Base-by-base conservation (phyloP, 768 basidiomycete species). In the Solioccasus polychromus region DNA sequence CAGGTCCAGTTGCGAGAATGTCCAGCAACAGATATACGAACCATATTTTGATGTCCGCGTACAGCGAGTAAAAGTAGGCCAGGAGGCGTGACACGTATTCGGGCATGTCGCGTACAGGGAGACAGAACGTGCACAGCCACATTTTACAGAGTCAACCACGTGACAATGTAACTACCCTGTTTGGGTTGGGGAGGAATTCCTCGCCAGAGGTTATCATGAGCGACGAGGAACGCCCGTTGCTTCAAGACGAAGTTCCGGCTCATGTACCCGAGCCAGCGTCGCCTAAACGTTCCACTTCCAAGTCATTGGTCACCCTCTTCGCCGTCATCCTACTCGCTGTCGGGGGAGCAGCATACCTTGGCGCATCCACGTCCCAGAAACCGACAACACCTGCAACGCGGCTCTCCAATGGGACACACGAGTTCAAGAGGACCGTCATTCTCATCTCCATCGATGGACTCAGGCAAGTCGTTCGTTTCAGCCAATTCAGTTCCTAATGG, bases 381-480 rank as follows among this genome's bases (percentile, higher is more conserved):
- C 53, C 49, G 8, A 32, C 35, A 2, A 45, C 42, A 10, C 29
- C 46, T 17, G 8, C 45, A 4, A 60, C 63, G 22, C 57, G 82
- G 43, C 69, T 76, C 44, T 87, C 80, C 3, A 94, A 93, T 57
- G 91, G 91, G 25, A 93, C 91, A 2, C 85, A 92, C 53, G 74
- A 80, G 34, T 93, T 84, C 68, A 85, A 77, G 67, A 76, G 80
- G 52, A 93, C 89, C 0, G 88, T 91, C 8, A 61, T 94, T 17
- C 76, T 94, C 44, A 80, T 94, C 4, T 92, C 90, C 23, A 88
- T 94, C 28, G 92, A 94, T 58, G 92, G 92, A 0, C 67, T 94
- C 26, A 74, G 88, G 88, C 83, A 55, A 70, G 65, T 53, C 39
- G 11, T 35, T 34, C 19, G 19, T 34, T 25, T 40, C 19, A 39